Conservation (phyloP, 2,329 filamentous ascomycete species). For the Diaporthe batatas region DNA sequence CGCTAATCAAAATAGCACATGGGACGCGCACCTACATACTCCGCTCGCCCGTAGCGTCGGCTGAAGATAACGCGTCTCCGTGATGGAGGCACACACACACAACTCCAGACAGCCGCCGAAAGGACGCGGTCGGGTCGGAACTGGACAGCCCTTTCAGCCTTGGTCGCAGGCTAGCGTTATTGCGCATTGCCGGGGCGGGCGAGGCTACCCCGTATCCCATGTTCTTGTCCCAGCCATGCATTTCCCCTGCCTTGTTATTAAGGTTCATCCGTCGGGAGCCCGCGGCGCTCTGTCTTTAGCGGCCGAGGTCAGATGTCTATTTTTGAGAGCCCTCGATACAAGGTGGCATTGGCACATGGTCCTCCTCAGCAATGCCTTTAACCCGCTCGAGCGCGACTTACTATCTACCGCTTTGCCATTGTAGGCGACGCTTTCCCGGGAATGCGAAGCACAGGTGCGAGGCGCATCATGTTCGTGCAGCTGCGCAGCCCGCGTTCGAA, state of each 20-base stretch:
- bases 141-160: constrained; percentile 30
- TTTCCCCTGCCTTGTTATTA: constrained; percentile 11
- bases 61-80: constrained; percentile 21
- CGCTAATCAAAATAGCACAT: constrained; percentile 37
- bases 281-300: constrained; percentile 10
- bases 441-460: neutral
- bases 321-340: constrained; percentile 14
- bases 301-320: constrained; percentile 9
- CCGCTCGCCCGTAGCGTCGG: constrained; percentile 21
- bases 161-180: neutral
- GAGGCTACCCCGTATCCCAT: neutral
- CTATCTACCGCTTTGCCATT: neutral
- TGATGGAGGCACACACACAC: constrained; percentile 15
- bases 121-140: neutral
- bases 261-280: constrained; percentile 22
- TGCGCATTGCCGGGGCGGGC: constrained; percentile 23
- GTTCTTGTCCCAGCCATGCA: neutral
- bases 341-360: constrained; percentile 1
- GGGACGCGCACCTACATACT: constrained; percentile 7
- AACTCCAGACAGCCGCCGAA: constrained; percentile 1
- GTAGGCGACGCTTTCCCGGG: neutral
- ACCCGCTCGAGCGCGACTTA: constrained; percentile 4
- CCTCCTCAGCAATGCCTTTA: constrained; percentile 21
- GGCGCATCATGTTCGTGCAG: neutral
- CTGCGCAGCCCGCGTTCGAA: neutral